These are phyloP conservation scores for Inonotus obliquus DNA, from an alignment of 1,284 basidiomycete genomes.

Conservation along the genomic window DNA sequence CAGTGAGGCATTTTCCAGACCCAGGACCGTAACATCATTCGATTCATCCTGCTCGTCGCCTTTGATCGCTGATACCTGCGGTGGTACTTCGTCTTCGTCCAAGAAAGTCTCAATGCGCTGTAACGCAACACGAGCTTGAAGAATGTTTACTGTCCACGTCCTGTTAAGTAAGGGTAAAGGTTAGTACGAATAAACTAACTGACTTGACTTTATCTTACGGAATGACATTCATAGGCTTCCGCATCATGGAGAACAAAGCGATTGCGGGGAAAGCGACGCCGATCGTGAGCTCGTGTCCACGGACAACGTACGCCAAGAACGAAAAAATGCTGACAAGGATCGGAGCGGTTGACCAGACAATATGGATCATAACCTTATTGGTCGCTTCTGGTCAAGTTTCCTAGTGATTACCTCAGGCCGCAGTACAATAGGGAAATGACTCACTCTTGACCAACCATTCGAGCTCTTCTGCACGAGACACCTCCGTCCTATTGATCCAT, in stretches of 20 bases:
- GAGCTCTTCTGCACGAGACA: slow-evolving; percentile 57
- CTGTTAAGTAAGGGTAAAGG: not conserved
- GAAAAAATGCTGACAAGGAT: slow-evolving; percentile 66
- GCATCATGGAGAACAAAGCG: slow-evolving; percentile 67
- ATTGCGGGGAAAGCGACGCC: slow-evolving; percentile 72
- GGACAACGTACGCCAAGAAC: slow-evolving; percentile 58
- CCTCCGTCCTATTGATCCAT: slow-evolving; percentile 61
- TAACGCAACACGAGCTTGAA: slow-evolving; percentile 67
- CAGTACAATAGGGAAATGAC: not conserved
- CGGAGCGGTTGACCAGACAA: slow-evolving; percentile 62
- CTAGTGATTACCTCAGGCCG: not conserved
- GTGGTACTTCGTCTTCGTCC: slow-evolving; percentile 76
- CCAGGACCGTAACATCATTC: slow-evolving; percentile 33
- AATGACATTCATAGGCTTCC: slow-evolving; percentile 67
- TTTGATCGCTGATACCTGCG: slow-evolving; percentile 65
- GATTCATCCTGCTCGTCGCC: slow-evolving; percentile 29
- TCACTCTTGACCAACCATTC: slow-evolving; percentile 66
- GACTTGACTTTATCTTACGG: slow-evolving; percentile 40
- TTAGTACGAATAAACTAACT: slow-evolving; percentile 49
- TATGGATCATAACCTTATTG: slow-evolving; percentile 59
- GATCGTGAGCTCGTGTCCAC: slow-evolving; percentile 62
- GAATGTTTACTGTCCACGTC: not conserved
- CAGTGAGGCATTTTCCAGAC: slow-evolving; percentile 60
- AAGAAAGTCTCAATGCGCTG: slow-evolving; percentile 81
- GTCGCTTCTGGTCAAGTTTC: slow-evolving; percentile 31